These are phyloP conservation scores for Chenopodium album DNA, from an alignment of 148 eudicot genomes.

Conservation along the genomic window DNA sequence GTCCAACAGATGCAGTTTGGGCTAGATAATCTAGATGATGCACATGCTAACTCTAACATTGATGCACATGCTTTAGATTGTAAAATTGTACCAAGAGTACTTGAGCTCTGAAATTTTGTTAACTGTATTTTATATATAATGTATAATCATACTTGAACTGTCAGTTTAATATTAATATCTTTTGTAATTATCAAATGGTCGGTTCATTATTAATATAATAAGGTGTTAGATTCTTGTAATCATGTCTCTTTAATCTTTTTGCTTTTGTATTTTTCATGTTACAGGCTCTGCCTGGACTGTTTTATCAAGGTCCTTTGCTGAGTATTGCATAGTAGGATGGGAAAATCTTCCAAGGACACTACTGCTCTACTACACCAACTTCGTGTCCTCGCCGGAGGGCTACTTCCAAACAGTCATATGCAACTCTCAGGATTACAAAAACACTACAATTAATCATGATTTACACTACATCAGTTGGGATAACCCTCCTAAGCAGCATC, in stretches of 20 bases:
- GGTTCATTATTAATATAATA: neutral
- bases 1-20: neutral
- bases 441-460: conserved; percentile 80
- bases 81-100: neutral
- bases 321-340: conserved; percentile 72
- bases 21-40: conserved; percentile 5
- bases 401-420: conserved; percentile 90
- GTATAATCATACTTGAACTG: neutral
- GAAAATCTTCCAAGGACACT: conserved; percentile 93
- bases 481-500: conserved; percentile 88
- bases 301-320: conserved; percentile 79
- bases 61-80: conserved; percentile 15
- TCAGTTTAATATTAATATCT: neutral
- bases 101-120: neutral
- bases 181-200: neutral
- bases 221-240: neutral
- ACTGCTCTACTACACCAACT: conserved; percentile 90
- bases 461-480: conserved; percentile 88
- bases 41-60: conserved; percentile 9
- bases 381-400: conserved; percentile 87
- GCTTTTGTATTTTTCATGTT: neutral
- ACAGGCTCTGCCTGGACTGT: conserved; percentile 93
- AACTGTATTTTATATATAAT: neutral
- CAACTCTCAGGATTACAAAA: conserved; percentile 70
- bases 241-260: neutral